phyloP scores from a whole-genome alignment of 441 rosid species.

The Pelargonium myrrhifolium region DNA sequence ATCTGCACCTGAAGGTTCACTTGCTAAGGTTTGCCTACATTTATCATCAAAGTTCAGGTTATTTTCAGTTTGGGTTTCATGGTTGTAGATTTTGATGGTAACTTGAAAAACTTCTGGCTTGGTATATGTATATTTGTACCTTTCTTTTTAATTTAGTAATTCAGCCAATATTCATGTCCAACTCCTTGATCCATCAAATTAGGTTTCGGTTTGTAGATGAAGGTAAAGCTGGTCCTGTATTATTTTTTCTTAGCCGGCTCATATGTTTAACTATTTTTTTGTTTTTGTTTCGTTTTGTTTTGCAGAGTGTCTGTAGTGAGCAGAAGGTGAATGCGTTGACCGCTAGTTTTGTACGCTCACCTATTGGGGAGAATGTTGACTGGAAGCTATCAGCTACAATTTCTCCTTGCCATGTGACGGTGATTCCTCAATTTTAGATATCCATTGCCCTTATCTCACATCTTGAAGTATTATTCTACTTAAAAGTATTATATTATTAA shows the following conservation, averaged over 20 bases:
- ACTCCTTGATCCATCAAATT: not conserved
- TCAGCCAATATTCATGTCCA: not conserved
- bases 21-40: slow-evolving; percentile 77
- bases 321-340: slow-evolving; percentile 85
- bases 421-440: slow-evolving; percentile 32
- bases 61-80: not conserved
- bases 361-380: slow-evolving; percentile 86
- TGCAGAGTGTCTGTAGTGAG: slow-evolving; percentile 92
- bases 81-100: not conserved
- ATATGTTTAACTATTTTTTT: not conserved
- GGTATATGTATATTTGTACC: not conserved
- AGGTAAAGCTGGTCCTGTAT: not conserved
- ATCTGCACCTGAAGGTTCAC: slow-evolving; percentile 95
- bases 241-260: not conserved
- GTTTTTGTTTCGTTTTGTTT: slow-evolving; percentile 7
- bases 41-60: slow-evolving; percentile 8
- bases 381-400: slow-evolving; percentile 93
- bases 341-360: slow-evolving; percentile 75
- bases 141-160: not conserved
- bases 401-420: slow-evolving; percentile 98
- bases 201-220: not conserved
- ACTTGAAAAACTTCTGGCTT: not conserved
- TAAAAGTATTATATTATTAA: no score
- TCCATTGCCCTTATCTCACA: not conserved
- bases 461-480: no score